These are phyloP conservation scores for Tricholoma saponaceum DNA, from an alignment of 768 basidiomycete species.

Conservation along the genomic window DNA sequence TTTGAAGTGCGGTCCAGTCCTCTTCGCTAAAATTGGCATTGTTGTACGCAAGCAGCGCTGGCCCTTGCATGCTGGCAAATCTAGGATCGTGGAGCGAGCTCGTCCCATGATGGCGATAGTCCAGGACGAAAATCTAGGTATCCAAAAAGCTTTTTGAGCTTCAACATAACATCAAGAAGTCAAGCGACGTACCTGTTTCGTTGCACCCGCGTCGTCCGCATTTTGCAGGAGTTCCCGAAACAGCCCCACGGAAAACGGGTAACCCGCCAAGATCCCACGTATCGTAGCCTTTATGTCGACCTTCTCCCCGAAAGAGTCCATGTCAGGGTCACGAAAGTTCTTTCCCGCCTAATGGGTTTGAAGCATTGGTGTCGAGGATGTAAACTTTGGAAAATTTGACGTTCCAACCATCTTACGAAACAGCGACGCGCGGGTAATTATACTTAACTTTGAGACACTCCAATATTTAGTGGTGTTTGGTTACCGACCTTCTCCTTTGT, in stretches of 20 bases:
- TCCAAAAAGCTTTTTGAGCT: neutral
- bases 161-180: neutral
- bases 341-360: no score
- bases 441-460: no score
- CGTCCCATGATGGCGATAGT: neutral
- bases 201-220: neutral
- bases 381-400: no score
- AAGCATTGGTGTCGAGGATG: no score
- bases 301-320: neutral
- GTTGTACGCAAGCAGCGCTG: neutral
- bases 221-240: neutral
- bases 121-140: neutral
- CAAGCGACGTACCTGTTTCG: neutral
- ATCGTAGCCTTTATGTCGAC: neutral
- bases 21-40: neutral
- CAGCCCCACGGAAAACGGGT: neutral
- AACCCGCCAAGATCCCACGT: neutral
- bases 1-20: neutral
- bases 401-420: no score
- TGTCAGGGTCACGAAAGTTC: no score
- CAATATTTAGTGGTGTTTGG: no score
- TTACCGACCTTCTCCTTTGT: no score
- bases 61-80: neutral
- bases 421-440: no score
- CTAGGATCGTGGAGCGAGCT: neutral